Conservation (phyloP, 345 rosid genomes). For the Citrus glauca region DNA sequence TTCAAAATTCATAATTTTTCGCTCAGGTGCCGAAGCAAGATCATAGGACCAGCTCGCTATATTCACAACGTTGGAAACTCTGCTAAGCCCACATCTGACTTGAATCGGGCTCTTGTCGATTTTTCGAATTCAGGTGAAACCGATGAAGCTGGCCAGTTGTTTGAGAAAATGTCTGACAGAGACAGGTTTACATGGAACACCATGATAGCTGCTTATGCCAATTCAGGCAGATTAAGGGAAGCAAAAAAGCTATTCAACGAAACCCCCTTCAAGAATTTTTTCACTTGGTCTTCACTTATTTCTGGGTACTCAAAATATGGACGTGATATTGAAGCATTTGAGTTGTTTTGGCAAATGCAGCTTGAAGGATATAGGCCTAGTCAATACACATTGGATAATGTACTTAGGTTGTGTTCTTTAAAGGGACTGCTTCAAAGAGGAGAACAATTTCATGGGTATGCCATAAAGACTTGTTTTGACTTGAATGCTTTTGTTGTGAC, state of each 20-base stretch:
- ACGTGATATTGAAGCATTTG: slow-evolving; percentile 51
- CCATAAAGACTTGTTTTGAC: slow-evolving; percentile 49
- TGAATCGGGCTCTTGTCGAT: slow-evolving; percentile 34
- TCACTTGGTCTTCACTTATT: slow-evolving; percentile 79
- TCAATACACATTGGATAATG: slow-evolving; percentile 67
- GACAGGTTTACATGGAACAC: slow-evolving; percentile 88
- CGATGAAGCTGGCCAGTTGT: slow-evolving; percentile 66
- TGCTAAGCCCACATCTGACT: slow-evolving; percentile 32
- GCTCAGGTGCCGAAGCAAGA: neutral
- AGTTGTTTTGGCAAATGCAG: slow-evolving; percentile 67
- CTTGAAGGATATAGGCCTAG: slow-evolving; percentile 47
- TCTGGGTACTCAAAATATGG: slow-evolving; percentile 65
- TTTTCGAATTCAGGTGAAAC: slow-evolving; percentile 52
- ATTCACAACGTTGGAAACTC: slow-evolving; percentile 16
- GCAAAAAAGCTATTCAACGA: slow-evolving; percentile 46
- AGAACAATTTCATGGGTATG: slow-evolving; percentile 67
- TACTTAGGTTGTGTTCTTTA: slow-evolving; percentile 56
- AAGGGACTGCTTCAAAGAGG: slow-evolving; percentile 49
- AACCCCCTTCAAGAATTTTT: slow-evolving; percentile 50
- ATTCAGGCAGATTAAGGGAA: slow-evolving; percentile 56
- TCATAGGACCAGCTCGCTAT: slow-evolving; percentile 2
- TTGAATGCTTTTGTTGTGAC: slow-evolving; percentile 58
- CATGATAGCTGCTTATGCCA: slow-evolving; percentile 69
- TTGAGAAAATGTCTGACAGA: slow-evolving; percentile 59
- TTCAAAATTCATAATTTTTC: slow-evolving; percentile 11